Percentiles rank a stretch among this genome's conserved stretches.
These are phyloP conservation scores for Cryphonectria radicalis DNA, from an alignment of 2,329 filamentous ascomycete genomes.

Conservation along the genomic window DNA sequence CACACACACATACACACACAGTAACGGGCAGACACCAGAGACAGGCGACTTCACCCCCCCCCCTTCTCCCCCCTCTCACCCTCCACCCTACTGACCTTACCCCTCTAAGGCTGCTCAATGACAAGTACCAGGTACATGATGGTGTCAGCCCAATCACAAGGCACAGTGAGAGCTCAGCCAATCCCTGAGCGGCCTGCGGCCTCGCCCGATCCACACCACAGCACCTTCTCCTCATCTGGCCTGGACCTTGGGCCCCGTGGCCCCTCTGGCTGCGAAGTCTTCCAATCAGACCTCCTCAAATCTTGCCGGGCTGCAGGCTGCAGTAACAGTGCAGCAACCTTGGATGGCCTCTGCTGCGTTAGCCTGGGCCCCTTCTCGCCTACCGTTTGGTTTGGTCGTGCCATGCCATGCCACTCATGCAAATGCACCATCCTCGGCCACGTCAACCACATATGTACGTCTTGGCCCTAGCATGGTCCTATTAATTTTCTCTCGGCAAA, in stretches of 20 bases:
- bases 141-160: background rate
- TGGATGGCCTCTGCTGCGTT: background rate
- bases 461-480: background rate
- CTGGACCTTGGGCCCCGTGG: background rate
- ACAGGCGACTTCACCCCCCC: background rate
- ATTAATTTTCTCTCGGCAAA: conserved; percentile 6
- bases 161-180: background rate
- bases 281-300: background rate
- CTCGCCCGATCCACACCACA: background rate
- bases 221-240: conserved; percentile 13
- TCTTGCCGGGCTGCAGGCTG: conserved; percentile 14
- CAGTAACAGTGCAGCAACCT: conserved; percentile 14
- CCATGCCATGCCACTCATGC: background rate
- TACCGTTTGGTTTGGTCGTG: background rate
- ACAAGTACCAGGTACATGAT: conserved; percentile 4
- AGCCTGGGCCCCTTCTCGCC: conserved; percentile 6
- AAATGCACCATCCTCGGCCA: conserved; percentile 7
- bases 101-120: conserved; percentile 6
- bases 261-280: background rate
- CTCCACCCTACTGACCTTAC: too few relatives aligned
- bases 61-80: too few relatives aligned
- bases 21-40: background rate
- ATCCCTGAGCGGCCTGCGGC: background rate
- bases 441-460: background rate
- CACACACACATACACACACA: background rate